Percentiles rank a stretch among this genome's conserved stretches.
phyloP scores from a whole-genome alignment of 805 yeast genomes.

The Wickerhamomyces subpelliculosus region DNA sequence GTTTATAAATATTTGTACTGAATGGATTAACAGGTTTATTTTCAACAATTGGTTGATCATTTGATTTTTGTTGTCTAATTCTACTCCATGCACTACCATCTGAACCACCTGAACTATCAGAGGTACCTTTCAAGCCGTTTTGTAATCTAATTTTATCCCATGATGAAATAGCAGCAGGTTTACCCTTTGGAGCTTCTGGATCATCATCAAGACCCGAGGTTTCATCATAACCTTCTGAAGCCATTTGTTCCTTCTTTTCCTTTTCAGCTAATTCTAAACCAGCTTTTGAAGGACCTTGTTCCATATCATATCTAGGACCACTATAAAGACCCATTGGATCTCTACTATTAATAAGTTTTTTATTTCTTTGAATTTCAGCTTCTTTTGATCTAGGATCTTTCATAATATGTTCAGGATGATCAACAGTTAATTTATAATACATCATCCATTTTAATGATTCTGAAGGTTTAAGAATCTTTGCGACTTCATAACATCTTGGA shows the following conservation, averaged over 20 bases:
- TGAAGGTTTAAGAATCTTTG: slow-evolving; percentile 23
- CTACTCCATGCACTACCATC: slow-evolving; percentile 23
- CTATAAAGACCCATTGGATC: slow-evolving; percentile 32
- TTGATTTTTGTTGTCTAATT: slow-evolving; percentile 17
- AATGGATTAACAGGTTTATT: slow-evolving; percentile 6
- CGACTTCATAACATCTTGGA: slow-evolving; percentile 25
- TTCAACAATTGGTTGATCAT: not conserved
- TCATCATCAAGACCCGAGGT: not conserved
- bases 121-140: slow-evolving; percentile 9
- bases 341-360: slow-evolving; percentile 26
- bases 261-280: too few species aligned
- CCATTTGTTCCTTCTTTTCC: slow-evolving; percentile 14
- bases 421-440: slow-evolving; percentile 45
- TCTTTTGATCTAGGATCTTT: slow-evolving; percentile 46
- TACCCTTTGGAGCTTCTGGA: not conserved
- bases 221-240: slow-evolving; percentile 10
- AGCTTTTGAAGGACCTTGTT: slow-evolving; percentile 4
- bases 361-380: slow-evolving; percentile 20
- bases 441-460: slow-evolving; percentile 38
- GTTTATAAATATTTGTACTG: slow-evolving; percentile 9
- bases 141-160: slow-evolving; percentile 31
- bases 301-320: slow-evolving; percentile 23
- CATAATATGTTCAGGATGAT: slow-evolving; percentile 43
- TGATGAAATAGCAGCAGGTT: slow-evolving; percentile 20
- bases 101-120: not conserved